Base-by-base conservation (phyloP, 139 green algal genomes). In the Asterochloris sp. region DNA sequence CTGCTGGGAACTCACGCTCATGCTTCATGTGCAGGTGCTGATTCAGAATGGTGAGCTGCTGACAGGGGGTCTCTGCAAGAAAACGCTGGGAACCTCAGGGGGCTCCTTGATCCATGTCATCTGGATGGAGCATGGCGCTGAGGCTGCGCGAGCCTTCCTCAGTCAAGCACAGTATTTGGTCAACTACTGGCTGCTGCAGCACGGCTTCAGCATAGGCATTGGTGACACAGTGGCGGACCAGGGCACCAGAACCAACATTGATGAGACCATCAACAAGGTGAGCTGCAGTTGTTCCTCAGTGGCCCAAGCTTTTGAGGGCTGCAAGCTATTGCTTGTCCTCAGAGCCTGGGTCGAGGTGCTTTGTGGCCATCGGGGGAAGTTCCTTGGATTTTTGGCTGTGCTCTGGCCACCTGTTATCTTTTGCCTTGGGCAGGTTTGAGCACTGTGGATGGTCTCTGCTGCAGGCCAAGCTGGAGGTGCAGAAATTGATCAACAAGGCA, bases 181-280 rank as follows among this genome's bases (percentile, higher is more conserved):
- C 81, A 99, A 98, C 90, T 89, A 98, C 88, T 99, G 97, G 97
- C 92, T 99, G 81, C 88, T 99, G 83, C 91, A 94, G 87, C 90
- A 94, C 76, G 93, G 97, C 85, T 98, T 99, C 93, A 94, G 84
- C 84, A 98, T 99, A 76, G 97, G 97, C 61, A 98, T 99, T 84
- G 96, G 93, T 11, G 97, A 99, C 89, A 97, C 96, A 8, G 96
- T 99, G 27, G 96, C 97, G 1, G 96, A 99, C 85, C 86, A 86
- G 15, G 79, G 81, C 62, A 99, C 97, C 64, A 98, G 98, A 93
- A 78, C 83, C 12, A 93, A 89, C 79, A 99, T 99, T 87, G 97
- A 95, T 81, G 87, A 95, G 27, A 97, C 96, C 83, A 98, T 99
- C 85, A 87, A 94, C 63, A 87, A 88, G 80, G 90, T 90, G 68